Percentiles rank a stretch among this genome's conserved stretches.
phyloP scores from a whole-genome alignment of 176 grass and related monocot genomes.

The Cenchrus americanus region DNA sequence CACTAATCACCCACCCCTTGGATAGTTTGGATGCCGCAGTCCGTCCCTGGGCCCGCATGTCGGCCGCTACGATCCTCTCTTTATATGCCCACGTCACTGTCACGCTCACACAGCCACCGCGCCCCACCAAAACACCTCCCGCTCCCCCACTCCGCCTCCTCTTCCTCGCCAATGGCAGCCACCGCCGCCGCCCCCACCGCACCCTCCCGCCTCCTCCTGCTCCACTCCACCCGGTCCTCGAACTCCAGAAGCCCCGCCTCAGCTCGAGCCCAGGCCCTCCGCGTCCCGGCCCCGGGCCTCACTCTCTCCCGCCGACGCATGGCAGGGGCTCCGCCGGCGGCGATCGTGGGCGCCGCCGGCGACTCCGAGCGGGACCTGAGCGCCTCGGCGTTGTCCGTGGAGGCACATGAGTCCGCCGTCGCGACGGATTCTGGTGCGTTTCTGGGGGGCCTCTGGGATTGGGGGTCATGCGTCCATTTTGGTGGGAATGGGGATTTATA shows the following conservation, averaged over 20 bases:
- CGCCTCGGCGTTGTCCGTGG: slow-evolving; percentile 23
- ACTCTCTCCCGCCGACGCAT: slow-evolving; percentile 28
- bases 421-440: slow-evolving; percentile 43
- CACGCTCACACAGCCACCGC: neutral
- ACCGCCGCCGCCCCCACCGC: slow-evolving; percentile 23
- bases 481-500: neutral
- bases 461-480: neutral
- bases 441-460: neutral
- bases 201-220: slow-evolving; percentile 36
- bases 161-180: slow-evolving; percentile 31
- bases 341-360: slow-evolving; percentile 28
- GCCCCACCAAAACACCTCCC: slow-evolving; percentile 28
- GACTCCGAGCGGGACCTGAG: slow-evolving; percentile 37
- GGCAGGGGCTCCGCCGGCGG: slow-evolving; percentile 21
- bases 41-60: neutral
- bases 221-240: neutral
- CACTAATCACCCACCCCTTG: neutral
- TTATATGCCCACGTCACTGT: neutral
- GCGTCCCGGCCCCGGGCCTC: slow-evolving; percentile 12
- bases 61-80: neutral
- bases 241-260: neutral
- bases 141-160: neutral
- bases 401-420: neutral
- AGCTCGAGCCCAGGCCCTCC: neutral
- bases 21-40: no score